Conservation (phyloP, 179 eudicot species). For the Beta corolliflora region DNA sequence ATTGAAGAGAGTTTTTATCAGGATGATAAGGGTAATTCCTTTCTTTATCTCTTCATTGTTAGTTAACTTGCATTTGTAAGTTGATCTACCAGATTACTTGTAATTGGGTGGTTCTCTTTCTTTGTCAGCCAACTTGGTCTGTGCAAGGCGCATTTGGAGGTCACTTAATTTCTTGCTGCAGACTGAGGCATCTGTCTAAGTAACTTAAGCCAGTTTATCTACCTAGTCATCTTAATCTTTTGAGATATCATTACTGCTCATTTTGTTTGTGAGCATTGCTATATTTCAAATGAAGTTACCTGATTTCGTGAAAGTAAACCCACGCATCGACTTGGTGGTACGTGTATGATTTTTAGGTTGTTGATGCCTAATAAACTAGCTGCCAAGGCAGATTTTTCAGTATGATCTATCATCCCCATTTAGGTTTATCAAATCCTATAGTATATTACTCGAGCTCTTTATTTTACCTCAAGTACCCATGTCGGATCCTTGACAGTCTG, state of each 20-base stretch:
- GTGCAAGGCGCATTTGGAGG: conserved; percentile 34
- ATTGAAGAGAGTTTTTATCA: conserved; percentile 22
- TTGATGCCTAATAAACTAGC: conserved; percentile 5
- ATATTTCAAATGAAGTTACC: conserved; percentile 25
- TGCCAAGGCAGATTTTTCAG: conserved; percentile 9
- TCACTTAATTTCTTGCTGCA: conserved; percentile 15
- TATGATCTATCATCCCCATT: conserved; percentile 7
- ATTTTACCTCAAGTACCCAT: too few species aligned
- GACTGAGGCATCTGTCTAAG: conserved; percentile 25
- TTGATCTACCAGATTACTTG: conserved; percentile 40
- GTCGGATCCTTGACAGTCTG: too few species aligned
- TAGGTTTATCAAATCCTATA: not conserved
- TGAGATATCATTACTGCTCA: conserved; percentile 11
- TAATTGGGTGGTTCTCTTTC: conserved; percentile 44
- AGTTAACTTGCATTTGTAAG: conserved; percentile 19
- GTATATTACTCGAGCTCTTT: too few species aligned
- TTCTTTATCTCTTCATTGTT: conserved; percentile 35
- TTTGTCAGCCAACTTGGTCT: conserved; percentile 48
- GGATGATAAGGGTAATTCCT: conserved; percentile 45
- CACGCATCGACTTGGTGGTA: not conserved
- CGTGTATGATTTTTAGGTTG: conserved; percentile 19
- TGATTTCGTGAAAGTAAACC: conserved; percentile 31
- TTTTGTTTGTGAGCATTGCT: conserved; percentile 12
- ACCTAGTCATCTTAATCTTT: conserved; percentile 8
- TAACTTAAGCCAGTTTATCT: conserved; percentile 22